phyloP scores from a whole-genome alignment of 228 moss, liverwort and hornwort genomes.

The Sphagnum fallax region DNA sequence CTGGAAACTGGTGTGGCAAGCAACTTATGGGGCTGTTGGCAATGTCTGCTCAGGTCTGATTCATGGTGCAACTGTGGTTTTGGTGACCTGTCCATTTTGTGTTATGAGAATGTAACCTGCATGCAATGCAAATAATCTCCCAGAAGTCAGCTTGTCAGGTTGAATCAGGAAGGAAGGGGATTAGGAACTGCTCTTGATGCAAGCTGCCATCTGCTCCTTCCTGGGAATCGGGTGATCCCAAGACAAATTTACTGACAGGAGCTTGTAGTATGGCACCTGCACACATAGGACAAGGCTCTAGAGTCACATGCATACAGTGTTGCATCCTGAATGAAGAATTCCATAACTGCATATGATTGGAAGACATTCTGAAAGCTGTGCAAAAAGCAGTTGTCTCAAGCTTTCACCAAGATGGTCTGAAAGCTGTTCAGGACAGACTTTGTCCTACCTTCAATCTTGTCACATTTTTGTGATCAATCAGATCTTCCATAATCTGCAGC shows the following conservation, averaged over 20 bases:
- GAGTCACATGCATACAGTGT: conserved; percentile 56
- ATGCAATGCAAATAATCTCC: no score
- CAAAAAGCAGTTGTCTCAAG: no score
- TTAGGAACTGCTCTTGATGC: conserved; percentile 47
- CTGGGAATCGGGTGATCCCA: conserved; percentile 68
- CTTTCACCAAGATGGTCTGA: conserved; percentile 1
- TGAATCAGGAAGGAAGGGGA: neutral
- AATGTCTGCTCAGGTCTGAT: no score
- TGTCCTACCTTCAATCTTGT: neutral
- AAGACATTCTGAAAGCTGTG: neutral
- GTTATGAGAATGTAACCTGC: no score
- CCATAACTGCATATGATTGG: neutral
- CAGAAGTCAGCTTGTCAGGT: no score
- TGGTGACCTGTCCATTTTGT: no score
- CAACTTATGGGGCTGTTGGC: no score
- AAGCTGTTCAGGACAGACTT: conserved; percentile 1
- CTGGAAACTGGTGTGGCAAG: no score
- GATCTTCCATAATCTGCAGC: no score
- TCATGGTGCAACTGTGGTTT: no score
- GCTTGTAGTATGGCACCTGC: conserved; percentile 87
- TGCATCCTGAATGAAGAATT: conserved; percentile 30
- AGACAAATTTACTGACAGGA: conserved; percentile 65
- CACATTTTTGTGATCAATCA: no score
- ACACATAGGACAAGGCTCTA: conserved; percentile 90
- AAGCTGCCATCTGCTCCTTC: conserved; percentile 83